These are phyloP conservation scores for Neopestalotiopsis sp. DNA, from an alignment of 2,329 filamentous ascomycete species.

Conservation along the genomic window DNA sequence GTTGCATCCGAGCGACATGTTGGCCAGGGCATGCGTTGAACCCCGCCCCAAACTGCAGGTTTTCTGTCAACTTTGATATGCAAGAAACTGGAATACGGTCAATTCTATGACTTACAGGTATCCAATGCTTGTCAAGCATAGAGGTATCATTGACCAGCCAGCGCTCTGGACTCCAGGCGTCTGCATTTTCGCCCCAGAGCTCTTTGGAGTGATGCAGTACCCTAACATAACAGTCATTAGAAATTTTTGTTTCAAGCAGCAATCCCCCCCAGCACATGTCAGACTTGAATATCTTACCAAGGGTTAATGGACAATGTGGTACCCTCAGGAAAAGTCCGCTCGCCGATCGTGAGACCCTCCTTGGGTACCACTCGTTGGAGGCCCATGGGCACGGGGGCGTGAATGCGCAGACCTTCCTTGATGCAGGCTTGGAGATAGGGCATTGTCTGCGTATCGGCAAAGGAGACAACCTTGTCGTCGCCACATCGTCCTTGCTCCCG, in stretches of 20 bases:
- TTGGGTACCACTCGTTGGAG: slow-evolving; percentile 9
- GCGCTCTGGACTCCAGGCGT: slow-evolving; percentile 13
- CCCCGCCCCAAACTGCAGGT: slow-evolving; percentile 5
- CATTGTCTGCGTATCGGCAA: slow-evolving; percentile 24
- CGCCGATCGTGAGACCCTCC: slow-evolving; percentile 12
- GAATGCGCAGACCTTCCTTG: slow-evolving; percentile 29
- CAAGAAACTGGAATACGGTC: no score
- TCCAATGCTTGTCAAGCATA: slow-evolving; percentile 14
- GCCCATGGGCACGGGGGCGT: slow-evolving; percentile 23
- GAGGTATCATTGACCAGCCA: slow-evolving; percentile 7
- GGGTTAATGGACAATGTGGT: slow-evolving; percentile 15
- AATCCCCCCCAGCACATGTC: slow-evolving; percentile 15
- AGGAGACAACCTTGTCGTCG: slow-evolving; percentile 18
- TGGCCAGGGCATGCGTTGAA: slow-evolving; percentile 15
- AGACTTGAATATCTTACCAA: slow-evolving; percentile 18
- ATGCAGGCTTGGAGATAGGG: slow-evolving; percentile 31
- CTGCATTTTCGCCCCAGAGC: slow-evolving; percentile 17
- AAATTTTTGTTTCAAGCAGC: not conserved
- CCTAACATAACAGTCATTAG: not conserved
- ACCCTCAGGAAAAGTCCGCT: slow-evolving; percentile 15
- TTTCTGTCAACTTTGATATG: not conserved
- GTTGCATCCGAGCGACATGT: slow-evolving; percentile 16
- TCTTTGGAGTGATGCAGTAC: not conserved
- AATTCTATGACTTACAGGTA: slow-evolving; percentile 3
- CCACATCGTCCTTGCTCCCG: slow-evolving; percentile 13